Percentiles rank a stretch among this genome's conserved stretches.
Evolutionary conservation across 371 early-diverging fungal genomes (phyloP).

Genomic region (Lichtheimia ramosa): DNA sequence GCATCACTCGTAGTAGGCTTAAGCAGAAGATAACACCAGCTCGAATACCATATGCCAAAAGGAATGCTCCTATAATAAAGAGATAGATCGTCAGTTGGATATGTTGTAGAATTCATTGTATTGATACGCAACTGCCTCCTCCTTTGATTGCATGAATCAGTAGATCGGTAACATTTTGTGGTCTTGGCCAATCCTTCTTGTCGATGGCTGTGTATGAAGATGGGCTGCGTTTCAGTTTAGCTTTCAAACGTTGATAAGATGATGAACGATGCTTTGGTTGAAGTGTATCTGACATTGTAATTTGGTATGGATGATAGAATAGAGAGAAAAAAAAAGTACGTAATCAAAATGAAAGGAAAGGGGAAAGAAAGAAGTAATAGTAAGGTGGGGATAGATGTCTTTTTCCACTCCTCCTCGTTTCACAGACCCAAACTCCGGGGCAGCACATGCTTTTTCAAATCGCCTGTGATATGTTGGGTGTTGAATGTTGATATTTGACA

Average conservation of each 20-base stretch:
- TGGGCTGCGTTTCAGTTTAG: slow-evolving; percentile 37
- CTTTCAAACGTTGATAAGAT: slow-evolving; percentile 43
- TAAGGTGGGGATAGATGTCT: background rate
- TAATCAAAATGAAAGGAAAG: slow-evolving; percentile 1
- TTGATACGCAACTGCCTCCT: slow-evolving; percentile 36
- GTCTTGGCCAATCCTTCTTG: slow-evolving; percentile 39
- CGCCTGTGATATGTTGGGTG: background rate
- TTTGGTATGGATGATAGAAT: background rate
- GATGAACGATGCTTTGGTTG: slow-evolving; percentile 12
- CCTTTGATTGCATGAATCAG: slow-evolving; percentile 48
- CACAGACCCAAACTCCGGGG: slow-evolving; percentile 7
- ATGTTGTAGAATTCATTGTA: background rate
- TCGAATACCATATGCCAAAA: slow-evolving; percentile 49
- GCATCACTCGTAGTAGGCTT: slow-evolving; percentile 41
- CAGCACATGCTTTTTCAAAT: background rate
- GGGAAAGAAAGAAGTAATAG: slow-evolving; percentile 1
- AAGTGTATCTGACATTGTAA: background rate
- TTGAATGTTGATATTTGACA: background rate
- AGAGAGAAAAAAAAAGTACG: background rate
- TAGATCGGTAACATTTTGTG: slow-evolving; percentile 32
- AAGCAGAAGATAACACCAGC: slow-evolving; percentile 52
- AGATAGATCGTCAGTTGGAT: background rate
- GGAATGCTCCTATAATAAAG: slow-evolving; percentile 37
- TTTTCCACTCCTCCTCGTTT: slow-evolving; percentile 2
- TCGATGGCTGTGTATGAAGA: slow-evolving; percentile 25